Percentiles rank a stretch among this genome's conserved stretches.
Conservation (phyloP, 768 basidiomycete species). For the Terana coerulea region DNA sequence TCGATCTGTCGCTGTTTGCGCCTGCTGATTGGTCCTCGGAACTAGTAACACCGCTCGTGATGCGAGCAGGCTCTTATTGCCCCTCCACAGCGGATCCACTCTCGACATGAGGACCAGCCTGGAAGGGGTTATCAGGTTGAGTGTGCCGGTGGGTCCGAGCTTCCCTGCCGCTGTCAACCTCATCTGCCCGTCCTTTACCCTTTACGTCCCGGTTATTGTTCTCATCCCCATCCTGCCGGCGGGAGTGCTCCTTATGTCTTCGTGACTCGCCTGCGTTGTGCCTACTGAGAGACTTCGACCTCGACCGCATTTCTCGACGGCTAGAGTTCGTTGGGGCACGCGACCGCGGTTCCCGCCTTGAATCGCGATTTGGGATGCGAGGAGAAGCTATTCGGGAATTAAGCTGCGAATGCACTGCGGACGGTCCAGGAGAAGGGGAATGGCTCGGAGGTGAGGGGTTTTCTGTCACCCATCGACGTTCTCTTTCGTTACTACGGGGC, state of each 20-base stretch:
- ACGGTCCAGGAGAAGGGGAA: constrained; percentile 23
- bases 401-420: constrained; percentile 14
- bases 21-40: constrained; percentile 1
- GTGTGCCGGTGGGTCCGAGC: constrained; percentile 4
- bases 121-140: not conserved
- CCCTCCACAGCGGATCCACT: not conserved
- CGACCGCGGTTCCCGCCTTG: not conserved
- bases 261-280: too few relatives aligned
- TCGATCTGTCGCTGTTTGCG: not conserved
- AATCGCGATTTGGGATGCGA: constrained; percentile 20
- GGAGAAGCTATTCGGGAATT: too few relatives aligned
- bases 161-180: constrained; percentile 1
- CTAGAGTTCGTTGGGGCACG: not conserved
- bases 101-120: not conserved
- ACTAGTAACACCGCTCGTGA: not conserved
- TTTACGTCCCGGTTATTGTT: constrained; percentile 1
- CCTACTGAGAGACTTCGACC: not conserved
- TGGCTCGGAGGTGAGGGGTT: constrained; percentile 22
- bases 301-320: not conserved
- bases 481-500: constrained; percentile 24
- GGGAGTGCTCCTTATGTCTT: not conserved
- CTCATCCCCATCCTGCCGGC: not conserved
- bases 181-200: constrained; percentile 12
- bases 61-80: not conserved
- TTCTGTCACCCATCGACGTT: constrained; percentile 26